Percentiles rank a stretch among this genome's conserved stretches.
phyloP scores from a whole-genome alignment of 345 rosid species.

The Moricandia moricandioides region DNA sequence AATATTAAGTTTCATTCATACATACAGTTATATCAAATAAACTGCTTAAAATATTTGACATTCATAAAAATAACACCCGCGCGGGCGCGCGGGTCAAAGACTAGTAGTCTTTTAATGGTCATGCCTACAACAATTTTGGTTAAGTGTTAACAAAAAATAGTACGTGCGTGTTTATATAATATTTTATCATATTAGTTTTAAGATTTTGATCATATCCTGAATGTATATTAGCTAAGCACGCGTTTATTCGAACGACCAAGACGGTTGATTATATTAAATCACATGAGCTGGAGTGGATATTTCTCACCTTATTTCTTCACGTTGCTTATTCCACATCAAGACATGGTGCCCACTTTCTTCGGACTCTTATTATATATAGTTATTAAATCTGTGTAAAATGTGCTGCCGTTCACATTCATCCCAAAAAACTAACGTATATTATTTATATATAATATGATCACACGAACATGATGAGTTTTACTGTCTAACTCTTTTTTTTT shows the following conservation, averaged over 20 bases:
- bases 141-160: neutral
- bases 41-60: too few relatives aligned
- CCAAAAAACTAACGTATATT: neutral
- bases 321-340: slow-evolving; percentile 26
- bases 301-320: slow-evolving; percentile 22
- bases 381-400: slow-evolving; percentile 12
- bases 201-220: neutral
- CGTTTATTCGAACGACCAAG: slow-evolving; percentile 23
- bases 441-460: neutral
- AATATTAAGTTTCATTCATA: too few relatives aligned
- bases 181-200: neutral
- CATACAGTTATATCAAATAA: too few relatives aligned
- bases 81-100: too few relatives aligned
- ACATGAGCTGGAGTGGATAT: slow-evolving; percentile 31
- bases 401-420: slow-evolving; percentile 36
- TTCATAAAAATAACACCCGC: too few relatives aligned
- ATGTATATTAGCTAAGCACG: slow-evolving; percentile 7
- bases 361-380: neutral
- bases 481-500: neutral
- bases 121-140: neutral
- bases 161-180: neutral
- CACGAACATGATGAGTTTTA: neutral
- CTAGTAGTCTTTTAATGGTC: neutral
- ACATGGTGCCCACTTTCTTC: slow-evolving; percentile 35
- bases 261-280: slow-evolving; percentile 28